Base-by-base conservation (phyloP, 164 flowering plant genomes). In the Annona cherimola region DNA sequence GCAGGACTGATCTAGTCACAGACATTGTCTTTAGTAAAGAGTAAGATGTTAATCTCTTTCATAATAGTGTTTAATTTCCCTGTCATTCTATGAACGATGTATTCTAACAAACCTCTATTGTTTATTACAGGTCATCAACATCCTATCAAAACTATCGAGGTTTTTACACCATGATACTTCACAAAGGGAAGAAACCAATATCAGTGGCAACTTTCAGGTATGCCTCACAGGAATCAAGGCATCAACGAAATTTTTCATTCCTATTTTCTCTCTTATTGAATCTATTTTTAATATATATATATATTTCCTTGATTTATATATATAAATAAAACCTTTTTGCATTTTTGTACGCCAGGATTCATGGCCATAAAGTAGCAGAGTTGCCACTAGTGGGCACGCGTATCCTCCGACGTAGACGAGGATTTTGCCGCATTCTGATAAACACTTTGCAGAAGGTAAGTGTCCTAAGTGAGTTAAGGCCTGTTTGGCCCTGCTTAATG, bases 371-470 rank as follows among this genome's bases (percentile, higher is more conserved):
- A 77, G 92, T 89, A 40, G 98, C 99, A 68, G 99, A 96, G 81
- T 71, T 96, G 39, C 98, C 99, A 26, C 84, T 96, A 70, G 79
- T 96, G 80, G 94, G 86, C 61, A 96, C 99, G 11, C 79, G 92
- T 67, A 77, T 88, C 71, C 83, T 83, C 40, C 87, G 83, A 73
- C 99, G 98, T 50, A 81, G 84, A 40, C 87, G 71, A 42, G 99
- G 99, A 71, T 90, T 91, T 97, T 91, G 98, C 82, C 90, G 84
- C 35, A 75, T 86, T 67, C 72, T 95, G 61, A 79, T 96, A 87
- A 69, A 84, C 71, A 87, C 82, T 78, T 87, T 96, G 76, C 96
- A 91, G 78, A 72, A 72, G 74, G 74, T 72, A 50, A 64, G 5
- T 5, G 54, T 12, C 5, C 54, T 46, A 46, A 12, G 54, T 7